Percentiles rank a stretch among this genome's conserved stretches.
Conservation (phyloP, 805 yeast genomes). For the Teunomyces stri region DNA sequence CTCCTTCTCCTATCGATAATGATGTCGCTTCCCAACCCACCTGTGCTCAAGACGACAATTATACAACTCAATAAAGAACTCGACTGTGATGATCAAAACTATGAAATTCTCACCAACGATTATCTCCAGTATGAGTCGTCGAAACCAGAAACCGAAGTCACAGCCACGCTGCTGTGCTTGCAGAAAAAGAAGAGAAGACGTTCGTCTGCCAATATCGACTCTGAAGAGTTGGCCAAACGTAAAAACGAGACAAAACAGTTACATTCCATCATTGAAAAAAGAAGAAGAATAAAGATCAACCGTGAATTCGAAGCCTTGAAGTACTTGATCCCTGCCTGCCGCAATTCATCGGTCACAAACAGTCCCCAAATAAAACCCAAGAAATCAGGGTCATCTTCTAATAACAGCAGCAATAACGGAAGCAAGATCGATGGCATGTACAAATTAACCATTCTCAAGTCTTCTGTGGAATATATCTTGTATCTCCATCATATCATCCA, state of each 20-base stretch:
- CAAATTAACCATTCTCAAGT: conserved; percentile 74
- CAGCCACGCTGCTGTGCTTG: background rate
- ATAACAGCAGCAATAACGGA: conserved; percentile 20
- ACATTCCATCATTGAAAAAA: conserved; percentile 78
- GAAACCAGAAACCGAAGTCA: conserved; percentile 4
- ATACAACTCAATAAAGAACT: conserved; percentile 43
- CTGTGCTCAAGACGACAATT: conserved; percentile 43
- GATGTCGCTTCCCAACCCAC: conserved; percentile 34
- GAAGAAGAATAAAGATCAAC: conserved; percentile 75
- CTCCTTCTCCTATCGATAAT: background rate
- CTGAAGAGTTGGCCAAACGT: conserved; percentile 41
- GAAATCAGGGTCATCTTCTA: background rate
- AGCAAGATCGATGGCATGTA: conserved; percentile 64
- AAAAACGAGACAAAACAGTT: conserved; percentile 43
- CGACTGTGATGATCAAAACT: conserved; percentile 41
- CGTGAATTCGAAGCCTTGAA: conserved; percentile 81
- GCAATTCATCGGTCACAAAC: conserved; percentile 27
- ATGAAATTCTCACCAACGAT: conserved; percentile 42
- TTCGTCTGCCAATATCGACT: conserved; percentile 35
- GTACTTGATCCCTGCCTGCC: conserved; percentile 74
- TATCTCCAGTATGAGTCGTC: conserved; percentile 14
- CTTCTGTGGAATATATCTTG: conserved; percentile 77
- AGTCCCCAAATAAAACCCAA: conserved; percentile 20
- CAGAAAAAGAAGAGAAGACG: conserved; percentile 37
- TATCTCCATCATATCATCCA: conserved; percentile 62